Evolutionary conservation across 768 basidiomycete genomes (phyloP), one percentile per base, ranked within the genome.

Genomic region (Xerocomellus intermedius): DNA sequence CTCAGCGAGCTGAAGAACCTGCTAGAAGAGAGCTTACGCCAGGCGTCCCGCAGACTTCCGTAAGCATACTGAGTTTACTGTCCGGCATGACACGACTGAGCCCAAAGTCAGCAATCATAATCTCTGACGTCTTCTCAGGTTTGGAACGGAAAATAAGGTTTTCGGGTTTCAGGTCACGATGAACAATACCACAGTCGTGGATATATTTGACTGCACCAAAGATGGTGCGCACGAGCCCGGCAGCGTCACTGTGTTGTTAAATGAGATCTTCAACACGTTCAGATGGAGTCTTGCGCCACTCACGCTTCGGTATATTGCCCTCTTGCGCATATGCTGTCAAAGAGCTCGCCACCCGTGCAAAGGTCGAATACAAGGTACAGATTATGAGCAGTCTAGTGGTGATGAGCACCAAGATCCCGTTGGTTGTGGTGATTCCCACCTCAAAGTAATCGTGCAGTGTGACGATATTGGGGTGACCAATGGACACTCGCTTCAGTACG

Each of bases 21-120:
- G n/a, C 33, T 50, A 22, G 44, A 51, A 41, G 46, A 19, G 8
- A 17, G 75, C 82, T 72, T 62, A 86, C 85, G 16, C 93, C 92
- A 30, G 92, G 94, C 2, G 94, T 95, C 14, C 96, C 96, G 64
- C 96, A 99, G 36, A 98, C 91, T 70, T 98, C 97, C 0, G 94
- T 98, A 59, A 99, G 77, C 64, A 90, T 73, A 52, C 83, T 87
- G 63, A 94, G 80, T 71, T 93, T 93, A 57, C 91, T 86, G 62
- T 93, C 92, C 36, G 95, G 87, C 81, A 98, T 89, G 39, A 98
- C 82, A 33, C 93, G 85, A 66, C 87, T 87, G 55, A 97, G 80
- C 17, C 95, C 96, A 69, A 99, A 99, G 72, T 99, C 96, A 0
- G 96, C 96, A 54, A 99, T 86, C 86, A 97, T 91, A 64, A 99